Evolutionary conservation across 225 moss, liverwort and hornwort genomes (phyloP).

Genomic region (Polytrichum formosum): DNA sequence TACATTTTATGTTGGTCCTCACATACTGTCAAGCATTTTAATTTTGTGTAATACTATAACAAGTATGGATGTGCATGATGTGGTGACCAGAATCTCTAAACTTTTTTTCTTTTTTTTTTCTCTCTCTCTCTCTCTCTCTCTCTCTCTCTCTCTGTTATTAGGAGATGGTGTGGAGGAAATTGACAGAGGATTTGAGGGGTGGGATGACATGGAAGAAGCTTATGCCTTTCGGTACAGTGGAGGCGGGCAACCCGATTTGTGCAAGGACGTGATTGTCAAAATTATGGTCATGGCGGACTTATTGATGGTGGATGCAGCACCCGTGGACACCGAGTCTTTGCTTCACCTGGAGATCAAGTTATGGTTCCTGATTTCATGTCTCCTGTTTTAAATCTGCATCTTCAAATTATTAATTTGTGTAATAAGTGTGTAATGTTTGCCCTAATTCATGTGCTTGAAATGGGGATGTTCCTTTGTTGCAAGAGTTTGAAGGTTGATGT

Average conservation of each 20-base stretch:
- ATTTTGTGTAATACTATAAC: no score
- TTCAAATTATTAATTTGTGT: no score
- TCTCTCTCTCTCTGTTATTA: background rate
- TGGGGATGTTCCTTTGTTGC: no score
- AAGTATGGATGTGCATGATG: no score
- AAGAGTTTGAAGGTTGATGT: background rate
- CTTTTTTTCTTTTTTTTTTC: no score
- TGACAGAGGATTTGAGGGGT: constrained; percentile 73
- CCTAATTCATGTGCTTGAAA: background rate
- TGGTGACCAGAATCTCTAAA: background rate
- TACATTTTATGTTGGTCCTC: no score
- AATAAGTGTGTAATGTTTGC: no score
- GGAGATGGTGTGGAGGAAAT: constrained; percentile 30
- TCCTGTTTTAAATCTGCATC: no score
- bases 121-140: background rate
- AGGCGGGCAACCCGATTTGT: constrained; percentile 33
- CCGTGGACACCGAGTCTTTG: constrained; percentile 27
- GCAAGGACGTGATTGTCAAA: constrained; percentile 55
- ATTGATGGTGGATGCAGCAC: constrained; percentile 71
- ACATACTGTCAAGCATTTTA: no score
- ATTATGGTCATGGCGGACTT: constrained; percentile 59
- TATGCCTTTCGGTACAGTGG: constrained; percentile 67
- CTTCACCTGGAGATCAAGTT: constrained; percentile 38
- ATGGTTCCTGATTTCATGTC: no score
- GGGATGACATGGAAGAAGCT: constrained; percentile 67